These are phyloP conservation scores for Aspergillus cejpii DNA, from an alignment of 2,329 filamentous ascomycete species.

Conservation along the genomic window DNA sequence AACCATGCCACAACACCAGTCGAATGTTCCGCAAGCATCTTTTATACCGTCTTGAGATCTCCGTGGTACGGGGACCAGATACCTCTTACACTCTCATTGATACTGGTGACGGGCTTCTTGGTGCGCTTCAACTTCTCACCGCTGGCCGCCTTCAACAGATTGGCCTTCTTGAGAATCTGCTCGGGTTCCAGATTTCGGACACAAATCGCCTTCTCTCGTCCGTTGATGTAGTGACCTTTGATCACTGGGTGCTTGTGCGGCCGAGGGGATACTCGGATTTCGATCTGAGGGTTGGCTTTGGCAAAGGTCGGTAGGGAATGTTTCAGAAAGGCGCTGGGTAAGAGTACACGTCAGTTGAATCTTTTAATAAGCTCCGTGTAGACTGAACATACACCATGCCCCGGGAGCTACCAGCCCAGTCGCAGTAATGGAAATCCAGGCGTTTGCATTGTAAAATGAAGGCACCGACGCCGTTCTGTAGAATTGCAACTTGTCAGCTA, in stretches of 20 bases:
- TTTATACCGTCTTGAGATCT: constrained; percentile 46
- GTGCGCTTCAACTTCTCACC: constrained; percentile 47
- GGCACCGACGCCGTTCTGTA: constrained; percentile 87
- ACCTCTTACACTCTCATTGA: constrained; percentile 59
- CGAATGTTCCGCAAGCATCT: constrained; percentile 8
- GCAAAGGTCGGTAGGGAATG: constrained; percentile 71
- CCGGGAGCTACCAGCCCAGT: constrained; percentile 84
- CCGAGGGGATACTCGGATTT: constrained; percentile 84
- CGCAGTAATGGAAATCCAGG: constrained; percentile 94
- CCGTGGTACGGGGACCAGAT: constrained; percentile 61
- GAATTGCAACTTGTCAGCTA: constrained; percentile 5
- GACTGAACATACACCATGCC: constrained; percentile 74
- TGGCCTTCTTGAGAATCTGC: constrained; percentile 73
- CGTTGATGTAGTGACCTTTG: constrained; percentile 87
- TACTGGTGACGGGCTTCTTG: constrained; percentile 54
- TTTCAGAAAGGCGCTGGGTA: constrained; percentile 68
- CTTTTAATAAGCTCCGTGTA: not conserved
- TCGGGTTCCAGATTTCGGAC: constrained; percentile 77
- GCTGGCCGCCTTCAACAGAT: constrained; percentile 42
- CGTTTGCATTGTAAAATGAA: constrained; percentile 97
- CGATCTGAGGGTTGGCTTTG: constrained; percentile 72
- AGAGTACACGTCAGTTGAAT: not conserved
- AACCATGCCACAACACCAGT: constrained; percentile 17
- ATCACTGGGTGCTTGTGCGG: constrained; percentile 87
- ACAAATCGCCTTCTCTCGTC: constrained; percentile 74